Evolutionary conservation across 2,329 filamentous ascomycete species (phyloP).

Genomic region (Scytalidium sp.): DNA sequence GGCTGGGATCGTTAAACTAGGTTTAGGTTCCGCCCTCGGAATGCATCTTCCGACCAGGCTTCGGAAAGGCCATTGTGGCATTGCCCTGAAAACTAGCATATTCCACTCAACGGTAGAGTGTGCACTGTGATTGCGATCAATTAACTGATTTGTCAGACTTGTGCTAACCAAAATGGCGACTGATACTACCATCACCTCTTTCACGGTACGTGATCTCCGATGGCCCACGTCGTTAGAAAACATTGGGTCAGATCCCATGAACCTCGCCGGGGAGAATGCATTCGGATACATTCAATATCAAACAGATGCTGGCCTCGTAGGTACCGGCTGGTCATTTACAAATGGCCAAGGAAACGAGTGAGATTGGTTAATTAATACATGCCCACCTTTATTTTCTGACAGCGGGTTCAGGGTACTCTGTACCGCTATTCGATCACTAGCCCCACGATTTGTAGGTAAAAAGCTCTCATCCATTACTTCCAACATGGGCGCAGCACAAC

Average conservation of each 20-base stretch:
- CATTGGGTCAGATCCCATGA: constrained; percentile 97
- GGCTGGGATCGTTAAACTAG: neutral
- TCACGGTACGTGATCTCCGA: constrained; percentile 69
- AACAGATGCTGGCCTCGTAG: constrained; percentile 57
- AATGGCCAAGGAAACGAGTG: constrained; percentile 82
- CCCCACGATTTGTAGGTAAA: constrained; percentile 70
- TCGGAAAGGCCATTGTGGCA: neutral
- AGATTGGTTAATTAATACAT: neutral
- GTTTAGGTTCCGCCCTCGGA: neutral
- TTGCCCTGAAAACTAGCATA: neutral
- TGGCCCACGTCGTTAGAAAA: constrained; percentile 93
- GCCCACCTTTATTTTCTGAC: constrained; percentile 64
- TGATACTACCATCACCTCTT: constrained; percentile 70
- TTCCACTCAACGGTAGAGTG: neutral
- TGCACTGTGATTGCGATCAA: neutral
- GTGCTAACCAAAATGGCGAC: constrained; percentile 19
- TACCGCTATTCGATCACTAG: constrained; percentile 70
- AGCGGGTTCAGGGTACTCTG: neutral
- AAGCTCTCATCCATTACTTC: constrained; percentile 73
- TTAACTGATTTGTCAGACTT: neutral
- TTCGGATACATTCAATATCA: constrained; percentile 27
- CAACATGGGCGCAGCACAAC: constrained; percentile 87
- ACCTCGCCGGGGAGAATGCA: constrained; percentile 87
- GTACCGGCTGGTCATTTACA: constrained; percentile 72
- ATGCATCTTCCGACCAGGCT: neutral